Percentiles rank a stretch among this genome's conserved stretches.
These are phyloP conservation scores for Aspergillus nidulans DNA, from an alignment of 495 filamentous ascomycete genomes.

Conservation along the genomic window DNA sequence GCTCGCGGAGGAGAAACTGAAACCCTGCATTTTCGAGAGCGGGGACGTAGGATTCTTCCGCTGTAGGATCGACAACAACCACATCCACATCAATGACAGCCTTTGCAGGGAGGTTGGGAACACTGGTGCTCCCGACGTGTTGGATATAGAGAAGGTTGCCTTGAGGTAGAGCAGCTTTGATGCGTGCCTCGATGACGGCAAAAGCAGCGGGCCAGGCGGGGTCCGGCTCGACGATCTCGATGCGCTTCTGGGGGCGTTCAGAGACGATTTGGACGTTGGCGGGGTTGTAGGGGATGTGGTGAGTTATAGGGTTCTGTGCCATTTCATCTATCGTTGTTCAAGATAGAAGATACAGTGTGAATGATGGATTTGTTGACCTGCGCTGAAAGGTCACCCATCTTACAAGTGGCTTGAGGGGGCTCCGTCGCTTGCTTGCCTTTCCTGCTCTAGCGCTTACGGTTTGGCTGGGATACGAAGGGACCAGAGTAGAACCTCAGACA, in stretches of 20 bases:
- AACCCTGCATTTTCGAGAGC: slow-evolving; percentile 40
- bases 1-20: slow-evolving; percentile 42
- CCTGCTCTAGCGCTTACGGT: background rate
- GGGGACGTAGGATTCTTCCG: slow-evolving; percentile 40
- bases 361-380: background rate
- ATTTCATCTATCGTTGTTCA: background rate
- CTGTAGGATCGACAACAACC: slow-evolving; percentile 30
- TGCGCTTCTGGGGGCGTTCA: slow-evolving; percentile 9
- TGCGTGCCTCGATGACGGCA: slow-evolving; percentile 23
- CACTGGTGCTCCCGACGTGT: slow-evolving; percentile 49
- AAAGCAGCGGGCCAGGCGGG: slow-evolving; percentile 39
- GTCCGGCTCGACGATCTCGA: slow-evolving; percentile 39
- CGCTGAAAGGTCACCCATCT: background rate
- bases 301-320: slow-evolving; percentile 9
- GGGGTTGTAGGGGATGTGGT: slow-evolving; percentile 6
- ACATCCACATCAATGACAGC: slow-evolving; percentile 48
- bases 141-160: slow-evolving; percentile 20
- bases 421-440: background rate
- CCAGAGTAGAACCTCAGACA: too few species aligned
- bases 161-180: slow-evolving; percentile 29
- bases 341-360: background rate
- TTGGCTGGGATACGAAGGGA: too few species aligned
- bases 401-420: background rate
- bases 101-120: slow-evolving; percentile 46
- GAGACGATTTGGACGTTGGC: slow-evolving; percentile 1